A percentile compares a stretch with the other conserved stretches of the same genome.
phyloP scores from a whole-genome alignment of 2,329 filamentous ascomycete genomes.

The Xylariaceae sp. region DNA sequence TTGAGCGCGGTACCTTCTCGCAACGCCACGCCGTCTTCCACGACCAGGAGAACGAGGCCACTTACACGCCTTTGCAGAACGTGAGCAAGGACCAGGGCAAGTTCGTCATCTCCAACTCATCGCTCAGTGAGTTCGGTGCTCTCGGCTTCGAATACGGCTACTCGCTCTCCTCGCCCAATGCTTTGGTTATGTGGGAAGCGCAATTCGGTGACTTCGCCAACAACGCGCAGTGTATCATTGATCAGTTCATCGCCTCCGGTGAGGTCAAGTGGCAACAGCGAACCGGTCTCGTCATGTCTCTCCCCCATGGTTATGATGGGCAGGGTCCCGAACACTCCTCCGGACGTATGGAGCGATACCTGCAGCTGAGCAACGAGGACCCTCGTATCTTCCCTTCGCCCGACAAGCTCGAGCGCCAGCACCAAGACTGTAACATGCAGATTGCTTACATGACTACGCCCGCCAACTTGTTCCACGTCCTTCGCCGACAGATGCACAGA shows the following conservation, averaged over 20 bases:
- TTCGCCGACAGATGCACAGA: conserved; percentile 96
- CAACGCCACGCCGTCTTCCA: conserved; percentile 97
- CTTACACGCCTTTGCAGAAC: conserved; percentile 89
- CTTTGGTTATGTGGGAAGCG: conserved; percentile 98
- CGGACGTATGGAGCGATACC: conserved; percentile 92
- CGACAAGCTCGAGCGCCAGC: conserved; percentile 91
- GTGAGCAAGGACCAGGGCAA: conserved; percentile 88
- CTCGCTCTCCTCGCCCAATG: conserved; percentile 93
- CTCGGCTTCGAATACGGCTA: conserved; percentile 99
- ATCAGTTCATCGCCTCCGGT: conserved; percentile 97
- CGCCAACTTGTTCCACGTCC: conserved; percentile 91
- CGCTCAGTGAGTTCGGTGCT: conserved; percentile 65
- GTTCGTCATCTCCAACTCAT: conserved; percentile 97
- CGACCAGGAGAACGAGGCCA: conserved; percentile 91
- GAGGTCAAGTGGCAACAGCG: conserved; percentile 99
- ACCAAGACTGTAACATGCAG: conserved; percentile 99
- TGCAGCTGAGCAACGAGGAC: conserved; percentile 97
- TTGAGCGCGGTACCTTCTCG: conserved; percentile 98
- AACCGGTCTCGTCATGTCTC: conserved; percentile 91
- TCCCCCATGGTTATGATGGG: conserved; percentile 96
- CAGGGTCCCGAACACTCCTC: conserved; percentile 99
- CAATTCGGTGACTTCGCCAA: conserved; percentile 99
- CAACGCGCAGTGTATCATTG: conserved; percentile 98
- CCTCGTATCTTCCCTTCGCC: conserved; percentile 84
- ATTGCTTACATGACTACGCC: conserved; percentile 97